phyloP scores from a whole-genome alignment of 208 protist genomes.

The Trypanosoma mega region DNA sequence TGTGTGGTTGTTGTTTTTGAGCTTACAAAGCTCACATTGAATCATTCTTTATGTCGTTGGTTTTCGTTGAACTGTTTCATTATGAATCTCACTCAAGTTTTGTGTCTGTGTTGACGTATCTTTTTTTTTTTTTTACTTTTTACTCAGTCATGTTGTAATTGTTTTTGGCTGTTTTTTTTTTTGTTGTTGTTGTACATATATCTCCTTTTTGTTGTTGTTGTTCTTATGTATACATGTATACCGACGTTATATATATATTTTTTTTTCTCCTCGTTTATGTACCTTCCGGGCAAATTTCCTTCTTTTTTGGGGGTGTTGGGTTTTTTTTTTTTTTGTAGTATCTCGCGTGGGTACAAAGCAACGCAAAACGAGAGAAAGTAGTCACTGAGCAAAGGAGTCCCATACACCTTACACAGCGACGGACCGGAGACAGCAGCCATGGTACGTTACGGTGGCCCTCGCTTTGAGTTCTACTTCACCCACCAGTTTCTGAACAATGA shows the following conservation, averaged over 20 bases:
- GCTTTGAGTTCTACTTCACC: slow-evolving; percentile 63
- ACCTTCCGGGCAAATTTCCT: too few species aligned
- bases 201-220: slow-evolving; percentile 6
- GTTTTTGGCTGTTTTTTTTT: too few species aligned
- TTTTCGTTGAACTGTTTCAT: too few species aligned
- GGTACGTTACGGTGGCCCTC: slow-evolving; percentile 54
- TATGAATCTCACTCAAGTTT: too few species aligned
- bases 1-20: too few species aligned
- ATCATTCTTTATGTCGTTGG: too few species aligned
- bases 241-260: not conserved
- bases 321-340: slow-evolving; percentile 16
- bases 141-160: not conserved
- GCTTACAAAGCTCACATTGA: too few species aligned
- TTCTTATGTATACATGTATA: not conserved
- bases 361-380: not conserved
- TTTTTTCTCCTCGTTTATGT: too few species aligned
- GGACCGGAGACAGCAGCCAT: slow-evolving; percentile 11
- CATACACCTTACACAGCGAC: too few species aligned
- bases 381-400: slow-evolving; percentile 8
- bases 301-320: not conserved
- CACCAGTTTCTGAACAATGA: slow-evolving; percentile 62
- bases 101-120: slow-evolving; percentile 11
- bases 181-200: not conserved
- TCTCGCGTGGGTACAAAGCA: too few species aligned
- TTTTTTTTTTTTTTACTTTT: slow-evolving; percentile 3